phyloP scores from a whole-genome alignment of 345 rosid genomes.

The Salix dunnii region DNA sequence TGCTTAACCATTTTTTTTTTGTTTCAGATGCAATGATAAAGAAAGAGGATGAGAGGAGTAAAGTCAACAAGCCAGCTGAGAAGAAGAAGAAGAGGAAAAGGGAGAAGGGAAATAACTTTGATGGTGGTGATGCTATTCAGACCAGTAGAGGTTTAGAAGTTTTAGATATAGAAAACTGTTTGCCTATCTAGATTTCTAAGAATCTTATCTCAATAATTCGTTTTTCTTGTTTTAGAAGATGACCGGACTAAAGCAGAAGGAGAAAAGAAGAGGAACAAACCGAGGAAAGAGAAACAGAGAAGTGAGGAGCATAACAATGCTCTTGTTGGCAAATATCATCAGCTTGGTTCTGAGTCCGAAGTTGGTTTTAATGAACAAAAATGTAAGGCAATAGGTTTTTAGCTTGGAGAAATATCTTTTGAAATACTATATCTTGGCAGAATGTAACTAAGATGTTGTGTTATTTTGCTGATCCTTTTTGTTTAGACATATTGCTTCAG shows the following conservation, averaged over 20 bases:
- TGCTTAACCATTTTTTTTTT: slow-evolving; percentile 5
- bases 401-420: not conserved
- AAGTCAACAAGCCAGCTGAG: slow-evolving; percentile 4
- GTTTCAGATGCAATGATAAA: slow-evolving; percentile 18
- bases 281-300: slow-evolving; percentile 22
- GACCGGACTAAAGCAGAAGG: not conserved
- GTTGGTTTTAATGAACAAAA: slow-evolving; percentile 10
- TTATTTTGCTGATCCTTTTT: not conserved
- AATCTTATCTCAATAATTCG: not conserved
- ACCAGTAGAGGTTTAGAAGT: slow-evolving; percentile 12
- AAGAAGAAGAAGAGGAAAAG: slow-evolving; percentile 33
- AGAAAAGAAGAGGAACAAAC: slow-evolving; percentile 26
- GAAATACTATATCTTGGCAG: not conserved
- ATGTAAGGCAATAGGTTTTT: slow-evolving; percentile 13
- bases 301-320: slow-evolving; percentile 12
- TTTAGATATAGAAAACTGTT: not conserved
- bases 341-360: slow-evolving; percentile 7
- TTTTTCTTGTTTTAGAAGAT: slow-evolving; percentile 19
- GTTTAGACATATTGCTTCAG: not conserved
- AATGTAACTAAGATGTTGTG: not conserved
- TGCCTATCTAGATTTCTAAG: not conserved
- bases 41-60: slow-evolving; percentile 15
- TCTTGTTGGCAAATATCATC: slow-evolving; percentile 5
- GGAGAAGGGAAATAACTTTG: slow-evolving; percentile 6
- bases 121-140: not conserved